Conservation (phyloP, 495 filamentous ascomycete species). For the Podospora bellae-mahoneyi region DNA sequence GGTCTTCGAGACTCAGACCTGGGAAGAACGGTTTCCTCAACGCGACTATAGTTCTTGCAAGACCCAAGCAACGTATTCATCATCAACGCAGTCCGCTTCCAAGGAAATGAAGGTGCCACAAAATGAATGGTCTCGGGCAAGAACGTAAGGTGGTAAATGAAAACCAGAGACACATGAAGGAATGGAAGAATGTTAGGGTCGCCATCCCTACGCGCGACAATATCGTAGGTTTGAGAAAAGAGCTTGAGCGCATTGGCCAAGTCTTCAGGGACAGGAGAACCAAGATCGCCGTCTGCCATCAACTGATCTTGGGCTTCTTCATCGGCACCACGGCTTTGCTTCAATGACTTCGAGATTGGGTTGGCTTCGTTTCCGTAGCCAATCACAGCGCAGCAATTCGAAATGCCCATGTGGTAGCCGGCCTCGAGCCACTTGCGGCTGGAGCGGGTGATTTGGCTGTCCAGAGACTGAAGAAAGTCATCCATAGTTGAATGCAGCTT, state of each 20-base stretch:
- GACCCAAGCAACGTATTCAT: conserved; percentile 60
- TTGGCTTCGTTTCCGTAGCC: conserved; percentile 40
- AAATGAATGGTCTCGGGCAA: conserved; percentile 48
- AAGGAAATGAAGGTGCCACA: conserved; percentile 53
- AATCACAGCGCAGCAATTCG: conserved; percentile 41
- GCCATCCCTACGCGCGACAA: conserved; percentile 57
- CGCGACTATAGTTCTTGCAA: conserved; percentile 41
- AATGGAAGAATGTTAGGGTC: conserved; percentile 65
- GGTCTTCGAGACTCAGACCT: conserved; percentile 43
- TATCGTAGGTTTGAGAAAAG: conserved; percentile 34
- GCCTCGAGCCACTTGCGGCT: conserved; percentile 61
- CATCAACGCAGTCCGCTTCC: conserved; percentile 58
- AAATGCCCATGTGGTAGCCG: conserved; percentile 62
- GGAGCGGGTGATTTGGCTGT: conserved; percentile 56
- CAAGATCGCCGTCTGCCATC: conserved; percentile 22
- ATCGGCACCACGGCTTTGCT: conserved; percentile 8
- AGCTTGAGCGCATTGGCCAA: conserved; percentile 32
- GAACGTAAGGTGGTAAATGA: conserved; percentile 59
- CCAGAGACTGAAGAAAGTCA: conserved; percentile 53
- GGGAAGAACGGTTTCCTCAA: conserved; percentile 43
- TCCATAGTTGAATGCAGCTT: conserved; percentile 46
- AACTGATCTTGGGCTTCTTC: conserved; percentile 20
- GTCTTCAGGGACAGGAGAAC: conserved; percentile 19
- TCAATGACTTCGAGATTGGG: conserved; percentile 34
- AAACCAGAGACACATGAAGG: conserved; percentile 65